Percentiles rank a stretch among this genome's conserved stretches.
These are phyloP conservation scores for Diversispora epigaea DNA, from an alignment of 192 early-diverging fungal species.

Conservation along the genomic window DNA sequence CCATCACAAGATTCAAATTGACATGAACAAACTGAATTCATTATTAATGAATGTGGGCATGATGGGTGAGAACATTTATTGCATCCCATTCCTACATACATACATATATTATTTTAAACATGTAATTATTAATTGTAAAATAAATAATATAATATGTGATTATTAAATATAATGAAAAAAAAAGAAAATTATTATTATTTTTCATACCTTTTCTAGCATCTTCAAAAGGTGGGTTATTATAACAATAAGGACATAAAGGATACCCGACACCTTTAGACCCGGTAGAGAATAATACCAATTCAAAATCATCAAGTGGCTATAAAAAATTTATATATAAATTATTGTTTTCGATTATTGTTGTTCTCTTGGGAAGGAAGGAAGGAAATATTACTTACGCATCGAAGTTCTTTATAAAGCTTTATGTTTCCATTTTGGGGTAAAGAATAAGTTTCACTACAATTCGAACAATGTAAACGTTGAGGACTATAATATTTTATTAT, in stretches of 20 bases:
- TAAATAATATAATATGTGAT: background rate
- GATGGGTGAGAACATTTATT: constrained; percentile 54
- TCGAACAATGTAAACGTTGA: constrained; percentile 47
- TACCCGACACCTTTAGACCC: constrained; percentile 60
- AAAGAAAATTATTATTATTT: background rate
- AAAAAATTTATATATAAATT: background rate
- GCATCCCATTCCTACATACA: constrained; percentile 46
- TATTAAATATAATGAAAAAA: background rate
- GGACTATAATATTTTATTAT: constrained; percentile 37
- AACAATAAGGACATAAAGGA: constrained; percentile 52
- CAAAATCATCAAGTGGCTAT: constrained; percentile 54
- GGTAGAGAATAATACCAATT: constrained; percentile 53
- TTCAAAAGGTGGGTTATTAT: constrained; percentile 58
- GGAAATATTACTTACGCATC: constrained; percentile 36
- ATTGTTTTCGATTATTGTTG: background rate
- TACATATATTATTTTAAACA: constrained; percentile 14
- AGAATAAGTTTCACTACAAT: constrained; percentile 54
- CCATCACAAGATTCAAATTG: constrained; percentile 41
- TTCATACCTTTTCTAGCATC: constrained; percentile 34
- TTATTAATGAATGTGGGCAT: constrained; percentile 49
- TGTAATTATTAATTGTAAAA: background rate
- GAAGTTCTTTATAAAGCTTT: constrained; percentile 43
- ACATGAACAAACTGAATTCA: constrained; percentile 47
- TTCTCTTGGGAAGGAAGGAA: background rate
- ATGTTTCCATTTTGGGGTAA: constrained; percentile 51